Evolutionary conservation across 176 grass and related monocot species (phyloP), one percentile per base, ranked within the genome.

Genomic region (Neostapfia colusana): DNA sequence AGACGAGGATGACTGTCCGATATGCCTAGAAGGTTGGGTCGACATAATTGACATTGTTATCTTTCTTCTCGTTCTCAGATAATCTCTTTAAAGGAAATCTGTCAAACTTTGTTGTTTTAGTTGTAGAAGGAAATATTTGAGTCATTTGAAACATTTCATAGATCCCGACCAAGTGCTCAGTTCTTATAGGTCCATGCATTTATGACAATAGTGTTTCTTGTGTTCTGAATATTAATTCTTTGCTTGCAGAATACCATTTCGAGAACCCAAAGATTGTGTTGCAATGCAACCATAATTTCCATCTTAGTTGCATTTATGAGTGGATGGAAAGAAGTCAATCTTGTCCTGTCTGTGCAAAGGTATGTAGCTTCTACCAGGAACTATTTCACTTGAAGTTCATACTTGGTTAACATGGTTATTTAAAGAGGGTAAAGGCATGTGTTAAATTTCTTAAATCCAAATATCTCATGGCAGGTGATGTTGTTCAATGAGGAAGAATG

Each of bases 281-380:
- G 79, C 83, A 95, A 31, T 95, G 92, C 84, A 84, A 82, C 59
- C 92, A 95, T 82, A 41, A 74, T 87, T 95, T 87, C 67, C 92
- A 95, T 70, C 86, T 91, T 73, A 38, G 92, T 70, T 95, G 92
- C 79, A 91, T 91, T 81, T 91, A 79, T 3, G 92, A 95, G 73
- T 95, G 92, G 92, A 95, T 91, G 92, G 92, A 95, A 78, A 89
- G 92, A 84, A 95, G 92, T 50, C 48, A 85, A 76, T 79, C 50
- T 44, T 95, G 92, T 50, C 89, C 92, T 0, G 37, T 95, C 18
- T 95, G 92, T 31, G 81, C 57, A 67, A 89, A 91, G 83, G 89
- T 93, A 82, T 15, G 28, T n/a, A n/a, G n/a, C n/a, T n/a, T n/a
- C n/a, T n/a, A 76, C 63, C 11, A 20, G 41, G 83, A 80, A 14